Base-by-base conservation (phyloP, 225 moss, liverwort and hornwort genomes). In the Bryum argenteum region DNA sequence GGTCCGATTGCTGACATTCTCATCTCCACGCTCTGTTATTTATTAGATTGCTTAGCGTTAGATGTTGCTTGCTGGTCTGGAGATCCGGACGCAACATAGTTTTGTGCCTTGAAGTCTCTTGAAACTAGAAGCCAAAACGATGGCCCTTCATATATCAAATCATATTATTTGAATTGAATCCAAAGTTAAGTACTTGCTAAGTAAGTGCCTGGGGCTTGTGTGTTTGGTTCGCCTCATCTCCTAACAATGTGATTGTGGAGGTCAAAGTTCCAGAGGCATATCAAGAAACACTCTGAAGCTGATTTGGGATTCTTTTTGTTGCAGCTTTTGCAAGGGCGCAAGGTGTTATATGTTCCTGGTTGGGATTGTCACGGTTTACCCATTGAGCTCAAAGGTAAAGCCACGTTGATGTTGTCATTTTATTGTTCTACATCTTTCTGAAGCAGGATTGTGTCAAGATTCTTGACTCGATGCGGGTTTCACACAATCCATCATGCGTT, bases 301-400 rank as follows among this genome's bases (percentile, higher is more conserved):
- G 69, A 79, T 59, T 48, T 22, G 24, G 43, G 71, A 70, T 16
- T 66, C 59, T 63, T 11, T 38, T 72, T 39, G 45, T 66, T 73
- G 83, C 90, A 97, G 96, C 90, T 97, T 80, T 80, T 97, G 72
- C 94, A 91, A 89, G 97, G 97, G 52, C 85, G 84, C 55, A 97
- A 97, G 78, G 97, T 92, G 26, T 82, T 91, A 44, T 97, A 70
- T 68, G 91, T 97, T 20, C 97, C 97, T 69, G 97, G 97, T 62
- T 97, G 97, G 97, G 97, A 97, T 85, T 97, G 97, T 73, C 97
- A 97, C 70, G 97, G 97, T 60, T 79, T 97, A 51, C 97, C 97
- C 21, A 97, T 97, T 71, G 97, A 97, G 79, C 71, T 97, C 51
- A 97, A 97, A 75, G 95, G 95, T 95, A 79, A 67, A 47, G 23